Conservation (phyloP, 1,284 basidiomycete species). For the Phylloboletellus chloephorus region DNA sequence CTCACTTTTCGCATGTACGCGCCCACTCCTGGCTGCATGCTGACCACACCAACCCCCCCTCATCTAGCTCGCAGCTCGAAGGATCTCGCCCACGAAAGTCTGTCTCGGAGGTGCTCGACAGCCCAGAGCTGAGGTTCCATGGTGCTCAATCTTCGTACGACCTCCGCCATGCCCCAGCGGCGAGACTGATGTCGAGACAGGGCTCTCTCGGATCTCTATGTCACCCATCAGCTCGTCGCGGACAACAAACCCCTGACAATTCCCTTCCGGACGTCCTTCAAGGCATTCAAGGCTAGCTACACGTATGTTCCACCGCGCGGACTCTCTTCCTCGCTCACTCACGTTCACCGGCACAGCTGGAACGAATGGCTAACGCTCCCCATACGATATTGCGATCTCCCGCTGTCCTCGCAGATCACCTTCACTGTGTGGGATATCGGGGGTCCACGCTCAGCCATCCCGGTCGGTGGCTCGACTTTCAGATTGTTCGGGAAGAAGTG, state of each 20-base stretch:
- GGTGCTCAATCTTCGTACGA: conserved; percentile 75
- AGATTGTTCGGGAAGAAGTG: conserved; percentile 88
- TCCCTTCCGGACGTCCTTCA: conserved; percentile 87
- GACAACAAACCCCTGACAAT: conserved; percentile 92
- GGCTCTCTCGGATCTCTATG: conserved; percentile 83
- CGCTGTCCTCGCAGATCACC: conserved; percentile 81
- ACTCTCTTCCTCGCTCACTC: conserved; percentile 1
- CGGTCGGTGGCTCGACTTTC: conserved; percentile 89
- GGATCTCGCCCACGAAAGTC: conserved; percentile 65
- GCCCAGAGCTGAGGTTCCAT: conserved; percentile 73
- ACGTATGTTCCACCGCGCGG: conserved; percentile 43
- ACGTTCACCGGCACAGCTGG: conserved; percentile 58
- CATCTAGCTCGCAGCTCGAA: conserved; percentile 74
- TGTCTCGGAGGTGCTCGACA: conserved; percentile 71
- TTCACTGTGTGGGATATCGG: conserved; percentile 96
- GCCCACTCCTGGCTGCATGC: conserved; percentile 3
- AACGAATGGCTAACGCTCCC: conserved; percentile 92
- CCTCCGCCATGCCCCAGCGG: background rate
- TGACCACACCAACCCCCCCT: conserved; percentile 8
- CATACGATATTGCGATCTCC: conserved; percentile 87
- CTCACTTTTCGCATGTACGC: conserved; percentile 85
- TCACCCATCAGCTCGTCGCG: conserved; percentile 85
- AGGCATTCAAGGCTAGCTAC: conserved; percentile 82
- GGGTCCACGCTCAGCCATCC: conserved; percentile 65
- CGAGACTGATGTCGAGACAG: conserved; percentile 34